Conservation (phyloP, 345 rosid genomes). For the Arabidopsis arenosa region DNA sequence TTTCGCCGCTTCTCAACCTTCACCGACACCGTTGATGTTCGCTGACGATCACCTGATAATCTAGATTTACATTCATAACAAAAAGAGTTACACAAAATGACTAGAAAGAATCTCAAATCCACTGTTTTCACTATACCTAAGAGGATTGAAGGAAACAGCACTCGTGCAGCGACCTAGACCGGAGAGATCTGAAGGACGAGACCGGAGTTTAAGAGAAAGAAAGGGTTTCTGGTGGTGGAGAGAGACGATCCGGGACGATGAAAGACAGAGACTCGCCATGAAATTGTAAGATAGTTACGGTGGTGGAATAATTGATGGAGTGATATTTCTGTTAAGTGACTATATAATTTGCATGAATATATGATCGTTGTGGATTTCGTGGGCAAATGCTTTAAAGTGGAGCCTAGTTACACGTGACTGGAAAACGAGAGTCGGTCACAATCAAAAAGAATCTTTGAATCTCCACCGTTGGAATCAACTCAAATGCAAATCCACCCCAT, state of each 20-base stretch:
- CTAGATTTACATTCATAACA: slow-evolving; percentile 39
- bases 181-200: slow-evolving; percentile 21
- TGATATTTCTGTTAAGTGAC: slow-evolving; percentile 34
- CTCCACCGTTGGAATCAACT: slow-evolving; percentile 40
- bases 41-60: slow-evolving; percentile 41
- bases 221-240: slow-evolving; percentile 26
- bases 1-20: slow-evolving; percentile 44
- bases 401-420: slow-evolving; percentile 26
- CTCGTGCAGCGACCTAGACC: slow-evolving; percentile 29
- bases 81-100: not conserved
- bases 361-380: not conserved
- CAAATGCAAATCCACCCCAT: slow-evolving; percentile 14
- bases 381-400: not conserved
- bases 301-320: slow-evolving; percentile 34
- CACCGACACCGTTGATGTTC: slow-evolving; percentile 23
- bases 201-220: slow-evolving; percentile 36
- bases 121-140: slow-evolving; percentile 44
- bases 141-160: slow-evolving; percentile 62
- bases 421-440: slow-evolving; percentile 1
- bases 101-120: not conserved
- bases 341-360: not conserved
- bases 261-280: slow-evolving; percentile 49
- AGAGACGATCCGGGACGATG: slow-evolving; percentile 45
- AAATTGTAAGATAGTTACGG: not conserved
- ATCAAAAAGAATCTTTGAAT: slow-evolving; percentile 34